Evolutionary conservation across 2,329 filamentous ascomycete species (phyloP), one percentile per base, ranked within the genome.

Genomic region (Colletotrichum graminicola): DNA sequence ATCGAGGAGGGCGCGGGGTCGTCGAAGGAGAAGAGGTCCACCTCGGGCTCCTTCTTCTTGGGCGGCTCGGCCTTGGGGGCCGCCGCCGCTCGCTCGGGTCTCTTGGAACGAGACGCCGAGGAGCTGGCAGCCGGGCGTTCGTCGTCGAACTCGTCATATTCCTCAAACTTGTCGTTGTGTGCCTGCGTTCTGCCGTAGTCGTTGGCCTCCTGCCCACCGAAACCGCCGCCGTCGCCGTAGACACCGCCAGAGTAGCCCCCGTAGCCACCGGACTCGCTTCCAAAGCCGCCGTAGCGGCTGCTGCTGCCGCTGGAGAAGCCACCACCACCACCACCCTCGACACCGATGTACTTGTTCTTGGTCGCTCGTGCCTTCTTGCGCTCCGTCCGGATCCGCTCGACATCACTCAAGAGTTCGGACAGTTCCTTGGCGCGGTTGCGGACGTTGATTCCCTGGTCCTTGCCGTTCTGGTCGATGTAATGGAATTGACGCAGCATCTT

Each of bases 401-500:
- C 94, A 76, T 99, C 96, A 77, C 93, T 87, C 60, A 99, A 87
- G n/a, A 99, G 89, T 74, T 99, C 97, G 16, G 94, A 93, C 62
- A 99, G 87, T 84, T 99, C 96, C 83, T 98, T 98, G 75, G 96
- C 94, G 75, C 96, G 90, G 84, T 98, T 98, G 75, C 96, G 92
- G 71, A 99, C 96, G 79, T 99, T 99, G 82, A 99, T 90, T 73
- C 96, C 96, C 82, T 99, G 96, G 79, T 99, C 96, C 82, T 99
- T 99, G 81, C 96, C 96, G 82, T 98, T 98, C 80, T 90, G 88
- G 79, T 99, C 91, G 82, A 99, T 98, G 83, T 88, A 99, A 84
- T 99, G 96, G 83, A 99, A 99, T 81, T 99, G 96, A 69, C 95
- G 93, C 67, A 99, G 89, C 96, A 99, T 99, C 84, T 98, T 97